phyloP scores from a whole-genome alignment of 179 eudicot species.

The Actinidia chinensis region DNA sequence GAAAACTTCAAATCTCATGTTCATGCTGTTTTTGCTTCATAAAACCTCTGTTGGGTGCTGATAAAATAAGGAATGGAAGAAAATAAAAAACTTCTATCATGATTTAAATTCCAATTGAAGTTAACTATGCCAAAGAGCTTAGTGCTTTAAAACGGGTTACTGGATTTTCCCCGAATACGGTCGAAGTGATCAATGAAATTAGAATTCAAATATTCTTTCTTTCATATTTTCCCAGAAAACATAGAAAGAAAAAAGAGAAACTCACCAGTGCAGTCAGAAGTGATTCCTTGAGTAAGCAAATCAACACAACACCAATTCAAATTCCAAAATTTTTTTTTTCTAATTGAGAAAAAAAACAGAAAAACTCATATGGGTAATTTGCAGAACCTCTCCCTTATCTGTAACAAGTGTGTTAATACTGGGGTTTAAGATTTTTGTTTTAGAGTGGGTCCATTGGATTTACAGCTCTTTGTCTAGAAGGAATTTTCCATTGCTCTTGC shows the following conservation, averaged over 20 bases:
- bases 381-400: no score
- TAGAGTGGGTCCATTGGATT: no score
- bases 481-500: no score
- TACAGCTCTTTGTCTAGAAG: no score
- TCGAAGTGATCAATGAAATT: not conserved
- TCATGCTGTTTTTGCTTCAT: not conserved
- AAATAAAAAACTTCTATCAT: not conserved
- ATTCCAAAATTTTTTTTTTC: constrained; percentile 15
- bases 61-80: constrained; percentile 2
- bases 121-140: not conserved
- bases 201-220: not conserved
- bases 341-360: constrained; percentile 18
- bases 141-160: not conserved
- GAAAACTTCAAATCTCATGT: not conserved
- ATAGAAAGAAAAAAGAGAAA: constrained; percentile 7
- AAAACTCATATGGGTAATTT: constrained; percentile 13
- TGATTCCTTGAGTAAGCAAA: not conserved
- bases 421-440: no score
- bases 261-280: constrained; percentile 18
- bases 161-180: not conserved
- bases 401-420: no score
- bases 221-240: not conserved
- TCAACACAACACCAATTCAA: constrained; percentile 5
- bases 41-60: not conserved
- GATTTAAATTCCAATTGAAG: not conserved